Base-by-base conservation (phyloP, 2,329 filamentous ascomycete genomes). In the Acrocalymma vagum region DNA sequence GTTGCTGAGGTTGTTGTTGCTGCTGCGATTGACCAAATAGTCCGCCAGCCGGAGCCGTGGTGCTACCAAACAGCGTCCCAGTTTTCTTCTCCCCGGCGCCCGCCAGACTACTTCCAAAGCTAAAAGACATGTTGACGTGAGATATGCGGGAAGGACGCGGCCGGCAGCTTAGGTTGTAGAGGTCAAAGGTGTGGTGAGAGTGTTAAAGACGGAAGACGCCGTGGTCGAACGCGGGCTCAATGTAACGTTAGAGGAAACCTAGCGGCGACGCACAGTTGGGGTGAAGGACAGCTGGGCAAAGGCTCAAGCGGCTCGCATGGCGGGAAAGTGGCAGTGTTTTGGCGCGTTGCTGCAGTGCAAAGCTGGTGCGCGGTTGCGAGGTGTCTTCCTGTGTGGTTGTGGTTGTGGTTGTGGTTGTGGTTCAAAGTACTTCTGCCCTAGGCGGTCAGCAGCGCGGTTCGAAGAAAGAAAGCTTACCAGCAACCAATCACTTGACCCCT, bases 11-110 rank as follows among this genome's bases (percentile, higher is more conserved):
- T 37, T 52, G 48, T 16, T 48, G 49, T 44, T 63, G 60, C 41
- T 67, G 71, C 38, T 65, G 71, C 33, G 64, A 65, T 44, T 62
- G 57, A 26, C 48, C 69, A 32, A 76, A 75, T 11, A 73, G 49
- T 28, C 72, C 68, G 23, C 72, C 69, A 26, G 67, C 31, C 16
- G 67, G 66, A 16, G 60, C 64, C 18, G 62, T 60, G 4, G 65
- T 63, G 40, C 59, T 67, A 17, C 66, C 66, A 38, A 70, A 69
- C 14, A 70, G 45, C 8, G 66, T 70, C 6, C 66, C 66, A 15
- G 65, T 67, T 53, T 60, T 67, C 52, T 60, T 67, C 48, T 69
- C 65, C 42, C 26, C 46, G 33, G 32, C 6, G 9, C 45, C 55
- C 9, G 48, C 41, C 8, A 51, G 57, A 6, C 46, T 11, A 28